These are phyloP conservation scores for Amaranthus hypochondriacus DNA, from an alignment of 148 eudicot species.

Conservation along the genomic window DNA sequence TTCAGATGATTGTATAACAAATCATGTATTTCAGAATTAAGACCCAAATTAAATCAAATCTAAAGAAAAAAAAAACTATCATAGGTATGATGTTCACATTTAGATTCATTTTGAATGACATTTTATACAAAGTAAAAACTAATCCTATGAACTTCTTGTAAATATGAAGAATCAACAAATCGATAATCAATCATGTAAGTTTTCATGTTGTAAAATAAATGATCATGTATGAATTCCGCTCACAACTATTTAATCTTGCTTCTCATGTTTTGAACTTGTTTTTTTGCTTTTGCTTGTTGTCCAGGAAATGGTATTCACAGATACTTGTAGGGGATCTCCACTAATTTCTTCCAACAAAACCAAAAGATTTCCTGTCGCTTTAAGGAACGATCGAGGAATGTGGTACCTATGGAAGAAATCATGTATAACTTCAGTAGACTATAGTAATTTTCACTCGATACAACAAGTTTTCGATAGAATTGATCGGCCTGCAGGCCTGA, in stretches of 20 bases:
- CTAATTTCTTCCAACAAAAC: slow-evolving; percentile 36
- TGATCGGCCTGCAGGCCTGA: no score
- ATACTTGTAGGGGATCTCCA: slow-evolving; percentile 36
- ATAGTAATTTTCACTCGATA: no score
- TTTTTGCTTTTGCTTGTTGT: slow-evolving; percentile 11
- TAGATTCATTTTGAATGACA: not conserved
- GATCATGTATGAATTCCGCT: slow-evolving; percentile 15
- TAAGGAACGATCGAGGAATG: slow-evolving; percentile 38
- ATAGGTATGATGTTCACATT: not conserved
- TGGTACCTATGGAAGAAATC: slow-evolving; percentile 30
- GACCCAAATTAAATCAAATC: not conserved
- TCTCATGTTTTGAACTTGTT: slow-evolving; percentile 4
- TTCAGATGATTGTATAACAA: no score
- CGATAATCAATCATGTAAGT: not conserved
- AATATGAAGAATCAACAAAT: not conserved
- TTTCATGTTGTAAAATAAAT: not conserved
- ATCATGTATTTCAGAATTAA: no score
- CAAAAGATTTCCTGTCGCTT: slow-evolving; percentile 24
- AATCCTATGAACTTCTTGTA: not conserved
- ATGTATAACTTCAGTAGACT: not conserved
- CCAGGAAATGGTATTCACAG: slow-evolving; percentile 34
- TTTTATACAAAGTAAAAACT: not conserved
- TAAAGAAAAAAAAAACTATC: not conserved
- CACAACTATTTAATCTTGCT: slow-evolving; percentile 9
- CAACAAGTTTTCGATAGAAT: no score